Evolutionary conservation across 805 yeast species (phyloP), one percentile per base, ranked within the genome.

Genomic region (Kodamaea neixiangensis): DNA sequence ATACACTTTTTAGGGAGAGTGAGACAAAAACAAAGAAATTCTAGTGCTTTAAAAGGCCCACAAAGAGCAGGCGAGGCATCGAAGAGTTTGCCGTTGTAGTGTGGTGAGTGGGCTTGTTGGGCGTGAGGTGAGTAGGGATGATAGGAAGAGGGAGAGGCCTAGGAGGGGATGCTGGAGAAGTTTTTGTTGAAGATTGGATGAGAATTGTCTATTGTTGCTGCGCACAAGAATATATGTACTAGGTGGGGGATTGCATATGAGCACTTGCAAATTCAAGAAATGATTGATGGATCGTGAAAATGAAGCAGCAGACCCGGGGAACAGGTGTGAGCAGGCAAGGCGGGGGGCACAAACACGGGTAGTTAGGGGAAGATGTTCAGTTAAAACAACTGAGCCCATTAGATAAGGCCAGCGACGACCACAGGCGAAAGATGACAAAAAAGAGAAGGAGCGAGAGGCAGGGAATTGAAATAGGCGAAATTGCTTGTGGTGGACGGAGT

Each of bases 21-120:
- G 51, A 48, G 51, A 47, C 46, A 47, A 44, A 39, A 47, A 47
- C 43, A 47, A 47, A 47, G 43, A 46, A 46, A 46, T 18, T 47
- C 21, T 40, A 31, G 22, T 25, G n/a, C 19, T 19, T 37, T 4
- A 17, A 11, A 19, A 5, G 11, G 21, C 21, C 7, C 41, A 37
- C 41, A 37, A 37, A 37, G 21, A 10, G 21, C n/a, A n/a, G n/a
- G n/a, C n/a, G n/a, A n/a, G n/a, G n/a, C n/a, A 25, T 3, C 31
- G 10, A 5, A 25, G 31, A 25, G 31, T 25, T n/a, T n/a, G n/a
- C n/a, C n/a, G n/a, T n/a, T n/a, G n/a, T n/a, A n/a, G n/a, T n/a
- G n/a, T n/a, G n/a, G n/a, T n/a, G n/a, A n/a, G 31, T 25, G 7
- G 31, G 11, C 11, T 13, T 25, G n/a, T n/a, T n/a, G n/a, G n/a